These are phyloP conservation scores for Acer saccharum DNA, from an alignment of 345 rosid genomes.

Conservation along the genomic window DNA sequence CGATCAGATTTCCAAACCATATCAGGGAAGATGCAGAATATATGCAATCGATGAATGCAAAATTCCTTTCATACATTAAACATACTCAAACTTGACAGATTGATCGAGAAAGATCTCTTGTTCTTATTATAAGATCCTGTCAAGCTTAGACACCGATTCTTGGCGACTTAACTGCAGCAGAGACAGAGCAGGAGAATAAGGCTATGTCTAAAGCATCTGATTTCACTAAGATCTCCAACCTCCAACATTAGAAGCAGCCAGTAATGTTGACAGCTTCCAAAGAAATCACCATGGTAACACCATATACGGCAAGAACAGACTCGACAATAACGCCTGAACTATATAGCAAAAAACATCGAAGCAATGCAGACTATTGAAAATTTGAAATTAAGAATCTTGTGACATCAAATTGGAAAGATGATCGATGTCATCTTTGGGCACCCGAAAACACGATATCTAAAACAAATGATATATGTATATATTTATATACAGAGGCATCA, in stretches of 20 bases:
- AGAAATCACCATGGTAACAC: too few species aligned
- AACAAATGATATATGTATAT: conserved; percentile 9
- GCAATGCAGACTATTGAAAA: not conserved
- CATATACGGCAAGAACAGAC: not conserved
- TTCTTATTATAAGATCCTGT: not conserved
- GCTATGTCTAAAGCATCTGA: not conserved
- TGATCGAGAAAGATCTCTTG: not conserved
- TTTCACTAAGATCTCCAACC: not conserved
- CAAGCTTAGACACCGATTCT: not conserved
- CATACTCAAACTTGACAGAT: too few species aligned
- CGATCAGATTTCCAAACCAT: not conserved
- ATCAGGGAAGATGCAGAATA: not conserved
- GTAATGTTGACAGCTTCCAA: not conserved
- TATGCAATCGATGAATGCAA: too few species aligned
- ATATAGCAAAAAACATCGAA: not conserved
- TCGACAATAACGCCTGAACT: not conserved
- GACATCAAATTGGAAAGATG: not conserved
- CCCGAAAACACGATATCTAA: conserved; percentile 22
- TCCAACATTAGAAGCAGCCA: not conserved
- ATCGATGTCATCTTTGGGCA: not conserved
- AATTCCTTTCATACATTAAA: too few species aligned
- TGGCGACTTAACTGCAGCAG: not conserved
- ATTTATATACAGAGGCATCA: conserved; percentile 28
- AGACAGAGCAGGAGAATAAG: too few species aligned
- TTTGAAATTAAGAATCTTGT: not conserved